Evolutionary conservation across 306 rosid species (phyloP), one percentile per base, ranked within the genome.

Genomic region (Prunus dulcis): DNA sequence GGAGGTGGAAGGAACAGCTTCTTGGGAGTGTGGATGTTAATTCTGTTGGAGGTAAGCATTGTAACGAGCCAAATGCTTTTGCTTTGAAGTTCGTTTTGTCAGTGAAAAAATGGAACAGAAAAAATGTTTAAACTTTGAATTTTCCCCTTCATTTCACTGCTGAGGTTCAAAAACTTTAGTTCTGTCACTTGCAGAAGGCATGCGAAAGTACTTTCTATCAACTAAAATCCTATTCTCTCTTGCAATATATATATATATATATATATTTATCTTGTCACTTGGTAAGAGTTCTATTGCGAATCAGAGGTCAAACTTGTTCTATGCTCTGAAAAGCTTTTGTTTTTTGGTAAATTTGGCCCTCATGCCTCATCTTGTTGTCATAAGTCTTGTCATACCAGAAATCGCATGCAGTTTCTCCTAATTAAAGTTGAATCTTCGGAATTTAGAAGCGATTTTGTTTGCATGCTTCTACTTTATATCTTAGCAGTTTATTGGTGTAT

Each of bases 1-100:
- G 93, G 87, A 88, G 90, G 85, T 95, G 99, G 99, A 95, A 92
- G 88, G 98, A 95, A 71, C 99, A 95, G 86, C 97, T 95, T 83
- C 96, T 95, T 82, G 98, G 99, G 83, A 84, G 88, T 81, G 96
- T 95, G 53, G 97, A 95, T 69, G 82, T 95, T 18, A 79, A 82
- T 83, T 80, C 97, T 79, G 96, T 91, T 69, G 96, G 94, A 82
- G 98, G 98, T 93, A 84, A 80, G 70, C 49, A 22, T 66, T n/a
- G 46, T 20, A 15, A 28, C 19, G 20, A 66, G 30, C 9, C 49
- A 28, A 63, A 22, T 45, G 69, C 52, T 62, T 70, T 65, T 62
- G 47, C 56, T 80, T 51, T 61, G 41, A 34, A 20, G 49, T 62
- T 62, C 6, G 6, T 68, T 34, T 58, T 38, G 51, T 69, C 19